A percentile compares a stretch with the other conserved stretches of the same genome.
Evolutionary conservation across 805 yeast species (phyloP).

Genomic region (Torulaspora franciscae): DNA sequence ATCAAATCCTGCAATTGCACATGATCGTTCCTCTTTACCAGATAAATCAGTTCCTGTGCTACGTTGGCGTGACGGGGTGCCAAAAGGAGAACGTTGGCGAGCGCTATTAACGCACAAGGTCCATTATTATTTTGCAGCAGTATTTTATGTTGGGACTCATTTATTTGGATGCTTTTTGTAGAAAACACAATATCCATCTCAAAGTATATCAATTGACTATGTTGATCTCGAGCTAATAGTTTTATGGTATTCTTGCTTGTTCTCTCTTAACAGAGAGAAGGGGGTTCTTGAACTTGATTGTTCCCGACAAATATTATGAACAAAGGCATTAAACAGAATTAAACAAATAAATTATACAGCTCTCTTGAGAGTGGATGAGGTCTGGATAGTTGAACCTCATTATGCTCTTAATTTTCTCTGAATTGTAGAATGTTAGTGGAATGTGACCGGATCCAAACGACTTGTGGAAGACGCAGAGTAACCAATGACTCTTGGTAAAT

Average conservation of each 20-base stretch:
- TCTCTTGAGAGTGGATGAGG: neutral
- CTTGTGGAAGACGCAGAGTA: no score
- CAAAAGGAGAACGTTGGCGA: constrained; percentile 64
- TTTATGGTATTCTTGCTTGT: neutral
- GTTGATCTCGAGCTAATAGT: neutral
- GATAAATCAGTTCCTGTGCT: constrained; percentile 29
- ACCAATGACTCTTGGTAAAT: no score
- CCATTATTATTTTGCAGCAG: constrained; percentile 78
- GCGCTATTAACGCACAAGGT: constrained; percentile 81
- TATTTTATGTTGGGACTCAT: constrained; percentile 43
- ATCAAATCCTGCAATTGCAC: constrained; percentile 42
- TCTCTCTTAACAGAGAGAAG: neutral
- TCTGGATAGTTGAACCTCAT: no score
- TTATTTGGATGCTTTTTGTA: constrained; percentile 29
- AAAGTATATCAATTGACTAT: neutral
- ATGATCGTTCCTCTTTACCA: constrained; percentile 31
- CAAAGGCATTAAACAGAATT: neutral
- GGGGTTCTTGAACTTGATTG: neutral
- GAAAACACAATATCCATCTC: constrained; percentile 22
- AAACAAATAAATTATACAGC: neutral
- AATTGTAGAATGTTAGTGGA: no score
- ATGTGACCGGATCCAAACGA: no score
- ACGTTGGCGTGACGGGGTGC: constrained; percentile 35
- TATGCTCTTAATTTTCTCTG: no score
- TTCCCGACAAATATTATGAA: neutral